Conservation (phyloP, 2,329 filamentous ascomycete species). For the Aureobasidium mangrovei region DNA sequence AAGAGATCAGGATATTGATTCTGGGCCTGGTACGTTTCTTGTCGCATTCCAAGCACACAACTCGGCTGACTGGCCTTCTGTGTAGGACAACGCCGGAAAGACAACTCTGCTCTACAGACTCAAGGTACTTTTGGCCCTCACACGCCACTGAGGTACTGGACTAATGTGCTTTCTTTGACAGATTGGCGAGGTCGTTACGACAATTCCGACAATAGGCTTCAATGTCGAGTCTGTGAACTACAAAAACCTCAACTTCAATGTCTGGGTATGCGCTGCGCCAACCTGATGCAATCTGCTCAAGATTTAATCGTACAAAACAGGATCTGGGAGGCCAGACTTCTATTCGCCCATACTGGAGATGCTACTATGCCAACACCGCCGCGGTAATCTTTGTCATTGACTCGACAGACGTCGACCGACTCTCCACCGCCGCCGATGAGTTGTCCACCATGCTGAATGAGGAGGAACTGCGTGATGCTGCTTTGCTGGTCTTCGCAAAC, state of each 20-base stretch:
- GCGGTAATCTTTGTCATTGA: conserved; percentile 99
- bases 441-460: conserved; percentile 92
- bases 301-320: conserved; percentile 33
- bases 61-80: not conserved
- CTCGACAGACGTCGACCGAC: conserved; percentile 90
- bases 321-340: conserved; percentile 97
- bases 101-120: conserved; percentile 93
- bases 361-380: conserved; percentile 97
- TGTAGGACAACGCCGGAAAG: conserved; percentile 94
- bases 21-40: conserved; percentile 66
- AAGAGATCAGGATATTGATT: conserved; percentile 95
- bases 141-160: not conserved
- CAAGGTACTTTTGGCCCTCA: conserved; percentile 52
- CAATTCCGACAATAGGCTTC: conserved; percentile 98
- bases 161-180: conserved; percentile 31
- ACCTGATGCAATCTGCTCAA: conserved; percentile 12
- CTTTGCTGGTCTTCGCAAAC: conserved; percentile 92
- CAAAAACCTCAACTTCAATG: conserved; percentile 97
- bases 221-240: conserved; percentile 99
- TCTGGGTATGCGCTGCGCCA: conserved; percentile 66
- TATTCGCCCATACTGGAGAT: conserved; percentile 97
- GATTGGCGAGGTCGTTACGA: conserved; percentile 98
- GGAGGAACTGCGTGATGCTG: conserved; percentile 88
- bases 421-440: conserved; percentile 89
- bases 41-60: not conserved